These are phyloP conservation scores for Calonectria crousiana DNA, from an alignment of 2,329 filamentous ascomycete species.

Conservation along the genomic window DNA sequence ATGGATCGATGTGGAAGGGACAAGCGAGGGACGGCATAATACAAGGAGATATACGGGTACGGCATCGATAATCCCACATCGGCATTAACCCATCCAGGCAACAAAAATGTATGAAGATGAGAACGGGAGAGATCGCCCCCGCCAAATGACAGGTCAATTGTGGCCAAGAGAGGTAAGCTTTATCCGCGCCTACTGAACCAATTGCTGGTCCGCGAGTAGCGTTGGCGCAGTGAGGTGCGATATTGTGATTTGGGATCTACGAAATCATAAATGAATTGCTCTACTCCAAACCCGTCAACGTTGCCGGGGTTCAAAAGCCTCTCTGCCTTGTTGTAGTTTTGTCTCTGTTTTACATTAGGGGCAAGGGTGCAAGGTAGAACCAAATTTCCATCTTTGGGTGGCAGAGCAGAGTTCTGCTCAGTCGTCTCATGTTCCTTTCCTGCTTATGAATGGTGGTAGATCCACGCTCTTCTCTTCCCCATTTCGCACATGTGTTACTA, in stretches of 20 bases:
- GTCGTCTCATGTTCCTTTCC: neutral
- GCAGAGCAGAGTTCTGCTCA: neutral
- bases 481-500: neutral
- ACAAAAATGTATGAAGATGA: neutral
- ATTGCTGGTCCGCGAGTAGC: neutral
- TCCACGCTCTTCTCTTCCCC: slow-evolving; percentile 4
- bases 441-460: neutral
- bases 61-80: neutral
- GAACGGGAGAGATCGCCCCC: neutral
- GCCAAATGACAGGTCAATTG: neutral
- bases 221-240: neutral
- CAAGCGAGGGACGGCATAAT: neutral
- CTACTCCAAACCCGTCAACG: neutral
- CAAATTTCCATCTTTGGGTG: neutral
- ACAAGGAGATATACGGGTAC: too few species aligned
- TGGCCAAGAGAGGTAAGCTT: neutral
- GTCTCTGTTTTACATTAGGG: neutral
- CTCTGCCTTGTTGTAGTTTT: too few species aligned
- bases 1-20: neutral
- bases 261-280: neutral
- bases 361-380: neutral
- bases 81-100: neutral
- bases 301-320: neutral
- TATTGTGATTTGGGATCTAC: neutral
- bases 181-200: neutral